Conservation (phyloP, 2,329 filamentous ascomycete species). For the Lachnellula hyalina region DNA sequence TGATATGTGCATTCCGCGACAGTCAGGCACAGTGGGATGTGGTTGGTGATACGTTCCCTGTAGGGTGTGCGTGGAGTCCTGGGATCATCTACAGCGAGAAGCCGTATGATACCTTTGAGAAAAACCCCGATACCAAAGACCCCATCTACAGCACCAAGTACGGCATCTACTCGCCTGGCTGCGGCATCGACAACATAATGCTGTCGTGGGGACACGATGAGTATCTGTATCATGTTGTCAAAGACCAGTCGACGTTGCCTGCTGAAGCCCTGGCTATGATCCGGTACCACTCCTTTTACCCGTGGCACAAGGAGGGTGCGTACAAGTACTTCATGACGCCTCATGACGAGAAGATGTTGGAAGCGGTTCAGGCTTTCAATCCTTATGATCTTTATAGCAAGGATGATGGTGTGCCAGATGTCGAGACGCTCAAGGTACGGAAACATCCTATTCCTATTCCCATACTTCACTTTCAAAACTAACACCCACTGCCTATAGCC, state of each 20-base stretch:
- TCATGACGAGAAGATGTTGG: slow-evolving; percentile 73
- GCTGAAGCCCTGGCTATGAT: slow-evolving; percentile 87
- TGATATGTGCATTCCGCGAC: slow-evolving; percentile 68
- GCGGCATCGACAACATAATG: slow-evolving; percentile 84
- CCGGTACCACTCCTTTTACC: slow-evolving; percentile 86
- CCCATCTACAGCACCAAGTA: slow-evolving; percentile 68
- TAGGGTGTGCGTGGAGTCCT: slow-evolving; percentile 69
- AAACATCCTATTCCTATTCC: slow-evolving; percentile 18
- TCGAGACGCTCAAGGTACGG: slow-evolving; percentile 68
- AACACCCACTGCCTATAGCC: slow-evolving; percentile 37
- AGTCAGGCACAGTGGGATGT: slow-evolving; percentile 89
- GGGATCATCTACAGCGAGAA: slow-evolving; percentile 62
- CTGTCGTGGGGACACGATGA: slow-evolving; percentile 87
- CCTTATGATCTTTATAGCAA: slow-evolving; percentile 91
- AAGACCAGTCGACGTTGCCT: slow-evolving; percentile 74
- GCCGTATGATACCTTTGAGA: slow-evolving; percentile 61
- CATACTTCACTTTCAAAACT: slow-evolving; percentile 5
- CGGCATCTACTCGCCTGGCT: slow-evolving; percentile 75
- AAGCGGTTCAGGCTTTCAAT: slow-evolving; percentile 80
- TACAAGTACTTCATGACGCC: slow-evolving; percentile 80
- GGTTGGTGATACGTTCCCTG: slow-evolving; percentile 79
- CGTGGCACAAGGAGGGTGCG: slow-evolving; percentile 79
- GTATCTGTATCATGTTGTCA: slow-evolving; percentile 81
- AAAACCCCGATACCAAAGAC: slow-evolving; percentile 69
- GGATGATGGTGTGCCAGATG: slow-evolving; percentile 72